Percentiles rank a stretch among this genome's conserved stretches.
phyloP scores from a whole-genome alignment of 2,329 filamentous ascomycete species.

The Penicillium palitans region DNA sequence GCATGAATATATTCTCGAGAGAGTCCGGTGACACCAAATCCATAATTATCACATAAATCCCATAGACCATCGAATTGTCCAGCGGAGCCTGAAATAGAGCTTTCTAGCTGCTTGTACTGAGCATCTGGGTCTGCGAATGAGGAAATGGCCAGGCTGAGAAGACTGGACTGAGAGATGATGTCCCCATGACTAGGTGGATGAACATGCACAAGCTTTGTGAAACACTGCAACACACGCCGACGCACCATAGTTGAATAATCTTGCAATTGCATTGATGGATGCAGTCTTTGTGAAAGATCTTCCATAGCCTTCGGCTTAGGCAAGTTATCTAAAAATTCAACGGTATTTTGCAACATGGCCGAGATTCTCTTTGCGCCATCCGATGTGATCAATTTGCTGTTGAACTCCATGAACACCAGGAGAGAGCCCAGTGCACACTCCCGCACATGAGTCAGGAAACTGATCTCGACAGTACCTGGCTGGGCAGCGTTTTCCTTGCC shows the following conservation, averaged over 20 bases:
- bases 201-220: conserved; percentile 84
- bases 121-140: conserved; percentile 89
- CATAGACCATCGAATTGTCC: conserved; percentile 91
- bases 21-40: conserved; percentile 87
- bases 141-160: conserved; percentile 84
- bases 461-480: conserved; percentile 81
- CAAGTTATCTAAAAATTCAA: conserved; percentile 80
- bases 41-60: conserved; percentile 92
- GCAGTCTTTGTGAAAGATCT: conserved; percentile 79
- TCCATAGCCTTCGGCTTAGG: conserved; percentile 82
- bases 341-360: conserved; percentile 92
- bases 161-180: conserved; percentile 82
- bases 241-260: conserved; percentile 94
- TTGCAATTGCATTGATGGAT: conserved; percentile 80
- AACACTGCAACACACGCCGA: conserved; percentile 89
- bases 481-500: conserved; percentile 86
- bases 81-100: conserved; percentile 86
- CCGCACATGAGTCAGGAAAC: conserved; percentile 88
- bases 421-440: conserved; percentile 93
- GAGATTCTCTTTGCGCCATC: conserved; percentile 93
- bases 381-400: conserved; percentile 83
- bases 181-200: conserved; percentile 84
- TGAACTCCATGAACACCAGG: conserved; percentile 88
- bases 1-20: conserved; percentile 74
- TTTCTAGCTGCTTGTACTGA: conserved; percentile 74